These are phyloP conservation scores for Kuraishia hungarica DNA, from an alignment of 805 yeast genomes.

Conservation along the genomic window DNA sequence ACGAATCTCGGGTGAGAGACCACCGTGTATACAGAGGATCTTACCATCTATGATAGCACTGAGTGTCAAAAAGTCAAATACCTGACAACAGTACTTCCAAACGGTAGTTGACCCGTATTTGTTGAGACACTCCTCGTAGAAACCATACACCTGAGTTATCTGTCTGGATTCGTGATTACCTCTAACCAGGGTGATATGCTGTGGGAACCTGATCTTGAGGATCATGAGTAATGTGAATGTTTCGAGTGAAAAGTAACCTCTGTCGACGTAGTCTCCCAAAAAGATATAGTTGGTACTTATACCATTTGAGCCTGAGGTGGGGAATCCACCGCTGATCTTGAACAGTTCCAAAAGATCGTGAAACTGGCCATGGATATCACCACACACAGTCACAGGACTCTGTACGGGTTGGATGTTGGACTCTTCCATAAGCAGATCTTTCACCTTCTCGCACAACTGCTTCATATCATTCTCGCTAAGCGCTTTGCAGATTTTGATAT, in stretches of 20 bases:
- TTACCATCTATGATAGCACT: slow-evolving; percentile 96
- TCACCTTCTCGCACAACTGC: slow-evolving; percentile 89
- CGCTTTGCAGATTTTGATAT: slow-evolving; percentile 82
- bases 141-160: slow-evolving; percentile 97
- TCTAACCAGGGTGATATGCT: slow-evolving; percentile 80
- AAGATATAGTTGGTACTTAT: slow-evolving; percentile 58
- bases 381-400: slow-evolving; percentile 92
- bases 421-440: slow-evolving; percentile 92
- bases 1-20: slow-evolving; percentile 92
- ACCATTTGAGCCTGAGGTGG: slow-evolving; percentile 48
- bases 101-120: slow-evolving; percentile 93
- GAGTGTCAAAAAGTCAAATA: slow-evolving; percentile 84
- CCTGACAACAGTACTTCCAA: slow-evolving; percentile 96
- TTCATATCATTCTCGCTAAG: slow-evolving; percentile 92
- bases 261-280: slow-evolving; percentile 92
- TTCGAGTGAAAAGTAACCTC: slow-evolving; percentile 94
- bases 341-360: slow-evolving; percentile 89
- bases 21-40: slow-evolving; percentile 94
- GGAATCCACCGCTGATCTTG: slow-evolving; percentile 88
- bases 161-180: slow-evolving; percentile 98
- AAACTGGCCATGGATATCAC: slow-evolving; percentile 97
- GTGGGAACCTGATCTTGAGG: slow-evolving; percentile 62
- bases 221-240: slow-evolving; percentile 93
- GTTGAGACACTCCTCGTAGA: slow-evolving; percentile 90
- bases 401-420: slow-evolving; percentile 91